Evolutionary conservation across 148 eudicot genomes (phyloP).

Genomic region (Fallopia convolvulus): DNA sequence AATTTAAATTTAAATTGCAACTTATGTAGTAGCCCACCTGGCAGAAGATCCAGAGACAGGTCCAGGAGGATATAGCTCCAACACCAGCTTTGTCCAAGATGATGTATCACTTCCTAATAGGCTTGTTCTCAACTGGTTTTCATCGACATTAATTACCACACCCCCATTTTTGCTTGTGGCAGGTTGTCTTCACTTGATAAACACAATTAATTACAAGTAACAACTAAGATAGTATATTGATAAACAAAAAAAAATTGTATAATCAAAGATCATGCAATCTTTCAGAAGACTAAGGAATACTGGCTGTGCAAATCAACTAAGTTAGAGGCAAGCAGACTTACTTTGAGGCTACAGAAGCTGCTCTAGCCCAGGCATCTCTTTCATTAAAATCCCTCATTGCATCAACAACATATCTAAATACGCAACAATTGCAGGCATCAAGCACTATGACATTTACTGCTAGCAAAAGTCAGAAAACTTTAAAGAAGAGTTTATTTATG

Average conservation of each 20-base stretch:
- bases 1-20: neutral
- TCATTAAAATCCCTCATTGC: conserved; percentile 71
- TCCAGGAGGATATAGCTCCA: conserved; percentile 76
- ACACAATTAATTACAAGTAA: conserved; percentile 23
- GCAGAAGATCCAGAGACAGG: conserved; percentile 26
- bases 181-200: conserved; percentile 89
- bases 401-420: conserved; percentile 66
- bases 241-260: neutral
- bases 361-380: conserved; percentile 33
- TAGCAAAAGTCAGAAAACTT: neutral
- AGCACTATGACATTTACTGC: neutral
- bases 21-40: conserved; percentile 32
- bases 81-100: conserved; percentile 75
- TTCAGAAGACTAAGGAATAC: neutral
- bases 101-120: conserved; percentile 38
- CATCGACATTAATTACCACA: conserved; percentile 40
- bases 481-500: neutral
- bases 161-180: conserved; percentile 77
- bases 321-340: conserved; percentile 28
- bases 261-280: neutral
- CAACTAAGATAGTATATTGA: conserved; percentile 8
- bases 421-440: conserved; percentile 1
- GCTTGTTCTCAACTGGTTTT: conserved; percentile 37
- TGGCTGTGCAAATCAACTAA: neutral
- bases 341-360: conserved; percentile 46